phyloP scores from a whole-genome alignment of 83 land plant genomes.

The Picea engelmannii region DNA sequence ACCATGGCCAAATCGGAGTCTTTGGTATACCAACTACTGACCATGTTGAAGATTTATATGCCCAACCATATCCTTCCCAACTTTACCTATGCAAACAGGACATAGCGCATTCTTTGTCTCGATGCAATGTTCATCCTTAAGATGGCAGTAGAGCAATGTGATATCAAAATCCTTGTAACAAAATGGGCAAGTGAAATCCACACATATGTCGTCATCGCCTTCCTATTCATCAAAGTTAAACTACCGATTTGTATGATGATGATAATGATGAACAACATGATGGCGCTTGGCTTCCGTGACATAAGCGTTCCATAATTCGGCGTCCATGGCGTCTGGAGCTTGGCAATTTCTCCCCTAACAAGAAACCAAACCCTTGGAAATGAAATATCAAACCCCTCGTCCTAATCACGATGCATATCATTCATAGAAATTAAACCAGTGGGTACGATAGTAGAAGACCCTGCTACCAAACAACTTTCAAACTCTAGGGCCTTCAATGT shows the following conservation, averaged over 20 bases:
- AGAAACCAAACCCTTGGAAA: neutral
- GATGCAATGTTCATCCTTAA: slow-evolving; percentile 80
- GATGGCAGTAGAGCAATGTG: slow-evolving; percentile 71
- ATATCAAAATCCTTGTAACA: slow-evolving; percentile 80
- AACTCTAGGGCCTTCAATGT: neutral
- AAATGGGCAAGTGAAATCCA: slow-evolving; percentile 81
- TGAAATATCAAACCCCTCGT: neutral
- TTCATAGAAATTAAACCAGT: neutral
- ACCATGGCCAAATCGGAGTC: too few species aligned
- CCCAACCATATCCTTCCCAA: slow-evolving; percentile 72
- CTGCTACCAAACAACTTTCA: neutral
- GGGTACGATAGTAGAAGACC: neutral
- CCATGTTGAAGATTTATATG: slow-evolving; percentile 86
- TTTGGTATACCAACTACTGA: neutral
- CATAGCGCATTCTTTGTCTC: slow-evolving; percentile 84
- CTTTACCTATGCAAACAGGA: slow-evolving; percentile 79
- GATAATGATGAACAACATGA: slow-evolving; percentile 21
- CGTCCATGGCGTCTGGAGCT: slow-evolving; percentile 31
- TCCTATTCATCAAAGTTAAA: slow-evolving; percentile 73
- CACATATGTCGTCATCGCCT: slow-evolving; percentile 65
- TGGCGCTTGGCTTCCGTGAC: slow-evolving; percentile 42
- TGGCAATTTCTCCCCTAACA: neutral
- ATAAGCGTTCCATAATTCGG: slow-evolving; percentile 53
- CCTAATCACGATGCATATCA: neutral
- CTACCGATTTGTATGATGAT: slow-evolving; percentile 56